Conservation (phyloP, 331 rosid genomes). For the Quercus tomentella region DNA sequence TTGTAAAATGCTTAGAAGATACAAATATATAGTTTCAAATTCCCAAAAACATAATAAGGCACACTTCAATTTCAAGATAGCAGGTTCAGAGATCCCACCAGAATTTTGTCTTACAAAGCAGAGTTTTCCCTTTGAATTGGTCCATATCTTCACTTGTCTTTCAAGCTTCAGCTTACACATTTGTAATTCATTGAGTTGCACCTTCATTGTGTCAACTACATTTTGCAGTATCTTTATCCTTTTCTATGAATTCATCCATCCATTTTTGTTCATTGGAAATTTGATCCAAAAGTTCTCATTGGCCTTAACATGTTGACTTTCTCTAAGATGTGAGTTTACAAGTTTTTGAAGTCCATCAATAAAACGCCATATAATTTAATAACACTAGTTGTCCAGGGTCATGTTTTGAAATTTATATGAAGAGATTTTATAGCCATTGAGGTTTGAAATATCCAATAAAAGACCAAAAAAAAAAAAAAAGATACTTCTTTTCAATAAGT, state of each 20-base stretch:
- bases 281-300: background rate
- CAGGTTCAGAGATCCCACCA: no score
- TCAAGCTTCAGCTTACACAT: no score
- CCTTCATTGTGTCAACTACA: no score
- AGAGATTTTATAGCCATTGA: background rate
- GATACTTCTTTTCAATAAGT: background rate
- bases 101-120: background rate
- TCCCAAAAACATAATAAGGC: background rate
- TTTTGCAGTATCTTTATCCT: no score
- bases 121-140: constrained; percentile 18
- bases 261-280: constrained; percentile 28
- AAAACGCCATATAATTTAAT: background rate
- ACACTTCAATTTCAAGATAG: no score
- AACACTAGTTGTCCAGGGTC: background rate
- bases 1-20: no score
- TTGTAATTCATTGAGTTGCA: no score
- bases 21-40: no score
- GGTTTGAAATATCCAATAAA: background rate
- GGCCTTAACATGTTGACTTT: constrained; percentile 52
- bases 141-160: constrained; percentile 23
- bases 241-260: no score
- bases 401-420: rapidly evolving
- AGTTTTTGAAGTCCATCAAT: background rate
- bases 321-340: constrained; percentile 13
- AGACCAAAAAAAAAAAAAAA: background rate